phyloP scores from a whole-genome alignment of 2,329 filamentous ascomycete species.

The Colletotrichum tropicale region DNA sequence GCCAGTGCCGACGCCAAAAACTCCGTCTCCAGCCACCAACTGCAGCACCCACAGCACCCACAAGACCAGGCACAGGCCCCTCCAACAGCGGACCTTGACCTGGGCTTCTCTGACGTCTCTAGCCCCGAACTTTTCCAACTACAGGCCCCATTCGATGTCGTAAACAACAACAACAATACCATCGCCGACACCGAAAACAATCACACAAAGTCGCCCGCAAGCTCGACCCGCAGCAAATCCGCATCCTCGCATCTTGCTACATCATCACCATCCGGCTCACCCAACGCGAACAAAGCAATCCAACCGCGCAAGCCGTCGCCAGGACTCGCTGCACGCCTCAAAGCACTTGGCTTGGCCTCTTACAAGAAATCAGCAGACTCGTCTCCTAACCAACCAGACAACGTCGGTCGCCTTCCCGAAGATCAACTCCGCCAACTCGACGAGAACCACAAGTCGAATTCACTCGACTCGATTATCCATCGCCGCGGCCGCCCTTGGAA shows the following conservation, averaged over 20 bases:
- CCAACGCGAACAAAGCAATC: slow-evolving; percentile 27
- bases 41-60: slow-evolving; percentile 3
- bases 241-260: neutral
- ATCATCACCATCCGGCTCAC: slow-evolving; percentile 26
- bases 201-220: neutral
- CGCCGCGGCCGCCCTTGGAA: slow-evolving; percentile 76
- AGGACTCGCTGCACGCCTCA: slow-evolving; percentile 67
- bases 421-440: slow-evolving; percentile 74
- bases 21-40: neutral
- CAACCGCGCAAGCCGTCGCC: slow-evolving; percentile 64
- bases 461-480: slow-evolving; percentile 56
- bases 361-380: slow-evolving; percentile 37
- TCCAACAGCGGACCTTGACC: slow-evolving; percentile 20
- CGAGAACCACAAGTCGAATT: slow-evolving; percentile 65
- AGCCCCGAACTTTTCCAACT: slow-evolving; percentile 42
- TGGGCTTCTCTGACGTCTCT: slow-evolving; percentile 47
- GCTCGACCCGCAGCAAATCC: neutral
- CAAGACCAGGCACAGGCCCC: neutral
- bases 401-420: slow-evolving; percentile 72
- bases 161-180: slow-evolving; percentile 26
- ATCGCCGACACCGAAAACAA: slow-evolving; percentile 23
- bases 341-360: slow-evolving; percentile 65
- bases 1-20: neutral
- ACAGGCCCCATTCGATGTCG: slow-evolving; percentile 15
- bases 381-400: slow-evolving; percentile 37